phyloP scores from a whole-genome alignment of 2,329 filamentous ascomycete genomes.

The Colletotrichum cuscutae region DNA sequence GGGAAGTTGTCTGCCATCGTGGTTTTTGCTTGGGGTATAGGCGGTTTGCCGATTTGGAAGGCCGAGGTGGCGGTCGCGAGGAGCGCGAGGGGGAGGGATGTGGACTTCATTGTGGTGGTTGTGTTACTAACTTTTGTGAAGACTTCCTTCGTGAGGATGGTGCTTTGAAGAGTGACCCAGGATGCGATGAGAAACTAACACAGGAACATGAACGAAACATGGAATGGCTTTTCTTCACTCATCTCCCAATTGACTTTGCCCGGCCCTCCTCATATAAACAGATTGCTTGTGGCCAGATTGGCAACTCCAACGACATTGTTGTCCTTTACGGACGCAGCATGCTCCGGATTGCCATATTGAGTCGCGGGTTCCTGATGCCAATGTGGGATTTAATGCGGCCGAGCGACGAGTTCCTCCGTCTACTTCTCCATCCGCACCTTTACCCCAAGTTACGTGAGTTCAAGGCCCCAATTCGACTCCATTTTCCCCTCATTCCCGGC shows the following conservation, averaged over 20 bases:
- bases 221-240: neutral
- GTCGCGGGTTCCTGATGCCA: conserved; percentile 12
- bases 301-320: conserved; percentile 38
- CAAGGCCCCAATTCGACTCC: neutral
- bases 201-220: neutral
- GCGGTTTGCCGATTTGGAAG: conserved; percentile 42
- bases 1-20: conserved; percentile 51
- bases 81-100: conserved; percentile 6
- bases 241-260: neutral
- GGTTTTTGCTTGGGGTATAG: conserved; percentile 41
- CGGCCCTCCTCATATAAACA: conserved; percentile 10
- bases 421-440: neutral
- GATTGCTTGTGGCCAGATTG: conserved; percentile 20
- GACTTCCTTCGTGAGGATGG: neutral
- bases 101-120: conserved; percentile 1
- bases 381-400: conserved; percentile 2
- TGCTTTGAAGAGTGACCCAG: neutral
- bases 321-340: conserved; percentile 44
- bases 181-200: neutral
- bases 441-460: neutral
- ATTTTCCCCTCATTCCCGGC: conserved; percentile 20
- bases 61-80: conserved; percentile 37
- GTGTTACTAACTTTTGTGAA: too few relatives aligned
- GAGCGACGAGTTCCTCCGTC: conserved; percentile 7
- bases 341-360: conserved; percentile 43